These are phyloP conservation scores for Isabelozyma pseudorhagii DNA, from an alignment of 805 yeast genomes.

Conservation along the genomic window DNA sequence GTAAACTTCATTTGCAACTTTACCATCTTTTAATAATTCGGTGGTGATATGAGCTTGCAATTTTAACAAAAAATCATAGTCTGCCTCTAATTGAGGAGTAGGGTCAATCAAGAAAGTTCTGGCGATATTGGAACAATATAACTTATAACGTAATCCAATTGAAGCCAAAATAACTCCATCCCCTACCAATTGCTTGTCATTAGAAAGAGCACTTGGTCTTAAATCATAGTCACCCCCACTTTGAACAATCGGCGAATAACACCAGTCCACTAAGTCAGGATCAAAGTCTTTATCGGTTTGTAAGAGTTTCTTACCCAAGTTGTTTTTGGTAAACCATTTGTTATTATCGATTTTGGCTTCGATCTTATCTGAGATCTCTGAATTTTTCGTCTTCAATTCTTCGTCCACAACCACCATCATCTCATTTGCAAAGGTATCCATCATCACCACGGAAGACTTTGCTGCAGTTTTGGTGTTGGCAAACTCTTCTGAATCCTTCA, in stretches of 20 bases:
- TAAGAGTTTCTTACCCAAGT: conserved; percentile 53
- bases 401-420: conserved; percentile 87
- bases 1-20: conserved; percentile 64
- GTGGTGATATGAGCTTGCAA: conserved; percentile 65
- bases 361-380: conserved; percentile 67
- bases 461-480: conserved; percentile 65
- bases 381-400: conserved; percentile 71
- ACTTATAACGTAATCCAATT: conserved; percentile 81
- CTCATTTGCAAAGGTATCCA: conserved; percentile 81
- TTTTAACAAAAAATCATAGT: conserved; percentile 71
- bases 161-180: conserved; percentile 79
- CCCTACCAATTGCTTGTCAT: conserved; percentile 58
- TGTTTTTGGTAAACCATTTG: conserved; percentile 57
- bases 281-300: conserved; percentile 58
- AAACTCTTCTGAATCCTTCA: conserved; percentile 79
- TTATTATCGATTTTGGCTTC: conserved; percentile 78
- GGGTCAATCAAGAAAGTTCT: conserved; percentile 92
- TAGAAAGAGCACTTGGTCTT: conserved; percentile 78
- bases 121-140: conserved; percentile 83
- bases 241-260: conserved; percentile 86
- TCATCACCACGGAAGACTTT: conserved; percentile 71
- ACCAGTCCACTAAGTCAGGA: conserved; percentile 81
- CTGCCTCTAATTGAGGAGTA: conserved; percentile 68
- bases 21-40: conserved; percentile 61
- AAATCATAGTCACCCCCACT: conserved; percentile 84